A percentile compares a stretch with the other conserved stretches of the same genome.
Conservation (phyloP, 2,329 filamentous ascomycete species). For the Pochonia chlamydosporia region DNA sequence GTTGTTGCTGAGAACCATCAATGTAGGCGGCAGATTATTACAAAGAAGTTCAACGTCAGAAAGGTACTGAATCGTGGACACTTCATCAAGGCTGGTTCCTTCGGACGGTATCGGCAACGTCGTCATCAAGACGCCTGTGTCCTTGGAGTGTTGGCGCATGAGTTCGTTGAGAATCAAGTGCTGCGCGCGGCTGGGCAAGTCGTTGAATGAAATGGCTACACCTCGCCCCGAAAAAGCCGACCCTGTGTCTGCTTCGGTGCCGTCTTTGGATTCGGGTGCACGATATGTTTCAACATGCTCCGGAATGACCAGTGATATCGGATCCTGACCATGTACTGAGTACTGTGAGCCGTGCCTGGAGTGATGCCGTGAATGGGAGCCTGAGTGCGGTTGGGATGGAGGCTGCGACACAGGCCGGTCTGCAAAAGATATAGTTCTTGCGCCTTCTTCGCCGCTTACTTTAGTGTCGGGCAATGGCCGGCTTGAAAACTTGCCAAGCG, state of each 20-base stretch:
- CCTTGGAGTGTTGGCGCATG: slow-evolving; percentile 60
- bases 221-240: slow-evolving; percentile 53
- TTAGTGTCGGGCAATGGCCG: slow-evolving; percentile 57
- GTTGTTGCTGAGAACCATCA: slow-evolving; percentile 80
- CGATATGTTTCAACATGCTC: slow-evolving; percentile 24
- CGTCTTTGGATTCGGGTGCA: not conserved
- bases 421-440: slow-evolving; percentile 60
- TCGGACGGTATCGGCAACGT: slow-evolving; percentile 77
- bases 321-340: slow-evolving; percentile 23
- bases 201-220: slow-evolving; percentile 75
- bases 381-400: slow-evolving; percentile 11
- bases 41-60: slow-evolving; percentile 75
- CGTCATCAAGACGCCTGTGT: slow-evolving; percentile 76
- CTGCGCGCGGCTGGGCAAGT: slow-evolving; percentile 76
- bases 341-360: slow-evolving; percentile 32
- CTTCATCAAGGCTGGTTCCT: slow-evolving; percentile 66
- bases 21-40: slow-evolving; percentile 65
- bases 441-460: slow-evolving; percentile 45
- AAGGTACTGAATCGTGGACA: slow-evolving; percentile 67
- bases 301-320: slow-evolving; percentile 36
- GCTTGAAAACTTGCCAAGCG: slow-evolving; percentile 54
- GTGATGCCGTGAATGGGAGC: slow-evolving; percentile 25
- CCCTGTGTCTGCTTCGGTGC: slow-evolving; percentile 24
- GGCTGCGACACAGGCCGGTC: slow-evolving; percentile 24
- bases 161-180: slow-evolving; percentile 84